Evolutionary conservation across 2,329 filamentous ascomycete genomes (phyloP).

Genomic region (Ploettnerulaceae sp.): DNA sequence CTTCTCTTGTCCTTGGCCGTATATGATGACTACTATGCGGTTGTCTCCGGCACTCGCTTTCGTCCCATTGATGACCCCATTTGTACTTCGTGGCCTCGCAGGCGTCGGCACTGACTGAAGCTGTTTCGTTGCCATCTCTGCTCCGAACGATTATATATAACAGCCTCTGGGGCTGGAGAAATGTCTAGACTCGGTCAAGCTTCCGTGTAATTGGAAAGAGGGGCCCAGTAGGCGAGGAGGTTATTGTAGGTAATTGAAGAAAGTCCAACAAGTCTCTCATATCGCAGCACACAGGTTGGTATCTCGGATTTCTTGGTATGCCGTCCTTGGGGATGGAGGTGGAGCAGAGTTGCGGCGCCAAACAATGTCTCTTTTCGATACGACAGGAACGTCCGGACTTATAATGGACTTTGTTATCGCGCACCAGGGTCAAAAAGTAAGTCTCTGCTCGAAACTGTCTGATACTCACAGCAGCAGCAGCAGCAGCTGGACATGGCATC

Average conservation of each 20-base stretch:
- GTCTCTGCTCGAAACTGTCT: conserved; percentile 19
- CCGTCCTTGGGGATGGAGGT: conserved; percentile 1
- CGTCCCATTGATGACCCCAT: conserved; percentile 34
- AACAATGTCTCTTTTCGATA: conserved; percentile 4
- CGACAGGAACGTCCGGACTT: not conserved
- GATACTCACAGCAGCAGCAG: conserved; percentile 17
- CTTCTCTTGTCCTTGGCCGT: conserved; percentile 64
- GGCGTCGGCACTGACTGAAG: conserved; percentile 47
- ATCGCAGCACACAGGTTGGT: conserved; percentile 16
- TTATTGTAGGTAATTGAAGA: conserved; percentile 11
- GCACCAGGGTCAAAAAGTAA: conserved; percentile 15
- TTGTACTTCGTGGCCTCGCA: conserved; percentile 38
- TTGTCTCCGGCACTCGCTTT: conserved; percentile 44
- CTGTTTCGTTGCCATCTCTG: conserved; percentile 41
- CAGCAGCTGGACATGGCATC: conserved; percentile 26
- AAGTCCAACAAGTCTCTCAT: conserved; percentile 20
- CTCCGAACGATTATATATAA: not conserved
- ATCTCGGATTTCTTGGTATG: conserved; percentile 11
- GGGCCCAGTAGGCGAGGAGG: conserved; percentile 8
- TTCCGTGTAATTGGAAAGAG: not conserved
- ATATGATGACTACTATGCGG: conserved; percentile 61
- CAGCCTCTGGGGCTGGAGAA: conserved; percentile 9
- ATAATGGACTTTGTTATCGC: conserved; percentile 16
- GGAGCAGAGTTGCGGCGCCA: conserved; percentile 11
- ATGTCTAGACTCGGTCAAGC: conserved; percentile 7